Evolutionary conservation across 768 basidiomycete genomes (phyloP).

Genomic region (Suillus paluster): DNA sequence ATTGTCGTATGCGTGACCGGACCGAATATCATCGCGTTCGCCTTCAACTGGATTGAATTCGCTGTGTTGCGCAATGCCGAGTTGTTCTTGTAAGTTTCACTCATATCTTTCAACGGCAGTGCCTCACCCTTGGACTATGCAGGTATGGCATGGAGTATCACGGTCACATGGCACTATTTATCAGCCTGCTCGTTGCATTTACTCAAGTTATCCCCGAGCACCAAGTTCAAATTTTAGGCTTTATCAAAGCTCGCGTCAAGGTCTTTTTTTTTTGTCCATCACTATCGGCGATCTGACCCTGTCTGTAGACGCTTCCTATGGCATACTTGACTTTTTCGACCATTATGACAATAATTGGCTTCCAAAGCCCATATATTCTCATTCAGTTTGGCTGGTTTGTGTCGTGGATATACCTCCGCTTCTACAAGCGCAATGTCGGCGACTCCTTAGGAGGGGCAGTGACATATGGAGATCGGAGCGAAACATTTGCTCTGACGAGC

Average conservation of each 20-base stretch:
- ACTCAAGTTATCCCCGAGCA: slow-evolving; percentile 98
- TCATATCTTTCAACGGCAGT: slow-evolving; percentile 13
- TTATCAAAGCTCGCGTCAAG: slow-evolving; percentile 89
- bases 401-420: slow-evolving; percentile 92
- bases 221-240: slow-evolving; percentile 90
- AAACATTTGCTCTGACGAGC: slow-evolving; percentile 91
- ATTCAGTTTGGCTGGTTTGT: slow-evolving; percentile 99
- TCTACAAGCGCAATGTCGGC: slow-evolving; percentile 87
- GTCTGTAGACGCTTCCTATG: slow-evolving; percentile 86
- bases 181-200: slow-evolving; percentile 90
- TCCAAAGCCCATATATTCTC: slow-evolving; percentile 88
- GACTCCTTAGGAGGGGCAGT: slow-evolving; percentile 65
- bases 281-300: slow-evolving; percentile 9
- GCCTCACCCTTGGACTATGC: slow-evolving; percentile 12
- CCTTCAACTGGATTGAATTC: slow-evolving; percentile 88
- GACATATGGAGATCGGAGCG: slow-evolving; percentile 92
- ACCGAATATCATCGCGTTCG: slow-evolving; percentile 89
- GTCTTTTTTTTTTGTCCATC: slow-evolving; percentile 40
- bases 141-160: slow-evolving; percentile 92
- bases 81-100: slow-evolving; percentile 70
- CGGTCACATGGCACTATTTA: slow-evolving; percentile 91
- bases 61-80: slow-evolving; percentile 70
- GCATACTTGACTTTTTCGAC: slow-evolving; percentile 90
- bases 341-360: slow-evolving; percentile 79
- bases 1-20: slow-evolving; percentile 75